Evolutionary conservation across 2,329 filamentous ascomycete species (phyloP).

Genomic region (Emmonsiellopsis sp.): DNA sequence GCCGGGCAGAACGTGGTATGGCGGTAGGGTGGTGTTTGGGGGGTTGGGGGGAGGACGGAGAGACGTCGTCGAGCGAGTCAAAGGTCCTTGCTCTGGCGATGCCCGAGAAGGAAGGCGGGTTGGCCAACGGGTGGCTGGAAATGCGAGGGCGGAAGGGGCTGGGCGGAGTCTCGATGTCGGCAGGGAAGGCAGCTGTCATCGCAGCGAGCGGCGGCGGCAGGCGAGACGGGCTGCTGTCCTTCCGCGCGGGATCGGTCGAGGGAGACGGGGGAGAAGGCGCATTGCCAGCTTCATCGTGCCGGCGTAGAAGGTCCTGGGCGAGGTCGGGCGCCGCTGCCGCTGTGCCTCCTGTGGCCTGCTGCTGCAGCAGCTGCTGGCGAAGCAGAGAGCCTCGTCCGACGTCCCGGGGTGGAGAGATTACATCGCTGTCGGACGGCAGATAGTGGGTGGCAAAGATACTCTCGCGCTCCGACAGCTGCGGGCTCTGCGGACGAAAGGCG

Average conservation of each 20-base stretch:
- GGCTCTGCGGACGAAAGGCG: conserved; percentile 22
- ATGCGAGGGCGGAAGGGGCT: too few relatives aligned
- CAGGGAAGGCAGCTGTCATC: background rate
- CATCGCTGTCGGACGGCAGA: conserved; percentile 34
- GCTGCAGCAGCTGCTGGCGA: background rate
- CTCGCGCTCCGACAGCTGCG: conserved; percentile 52
- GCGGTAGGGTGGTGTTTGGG: background rate
- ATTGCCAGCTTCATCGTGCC: conserved; percentile 9
- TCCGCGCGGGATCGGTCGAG: conserved; percentile 10
- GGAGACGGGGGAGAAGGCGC: conserved; percentile 10
- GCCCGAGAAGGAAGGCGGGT: background rate
- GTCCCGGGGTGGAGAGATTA: conserved; percentile 21
- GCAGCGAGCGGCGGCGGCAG: background rate
- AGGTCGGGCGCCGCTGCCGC: too few relatives aligned
- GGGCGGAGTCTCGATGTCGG: background rate
- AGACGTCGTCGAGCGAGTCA: conserved; percentile 1
- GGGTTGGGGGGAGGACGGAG: background rate
- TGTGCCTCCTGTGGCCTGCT: background rate
- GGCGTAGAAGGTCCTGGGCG: background rate
- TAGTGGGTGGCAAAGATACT: conserved; percentile 57
- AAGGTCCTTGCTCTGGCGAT: background rate
- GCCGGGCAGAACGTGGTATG: background rate
- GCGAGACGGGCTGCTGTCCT: background rate
- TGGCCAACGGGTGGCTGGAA: background rate
- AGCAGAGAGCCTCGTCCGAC: conserved; percentile 5